Conservation (phyloP, 345 rosid species). For the Euphorbia lathyris region DNA sequence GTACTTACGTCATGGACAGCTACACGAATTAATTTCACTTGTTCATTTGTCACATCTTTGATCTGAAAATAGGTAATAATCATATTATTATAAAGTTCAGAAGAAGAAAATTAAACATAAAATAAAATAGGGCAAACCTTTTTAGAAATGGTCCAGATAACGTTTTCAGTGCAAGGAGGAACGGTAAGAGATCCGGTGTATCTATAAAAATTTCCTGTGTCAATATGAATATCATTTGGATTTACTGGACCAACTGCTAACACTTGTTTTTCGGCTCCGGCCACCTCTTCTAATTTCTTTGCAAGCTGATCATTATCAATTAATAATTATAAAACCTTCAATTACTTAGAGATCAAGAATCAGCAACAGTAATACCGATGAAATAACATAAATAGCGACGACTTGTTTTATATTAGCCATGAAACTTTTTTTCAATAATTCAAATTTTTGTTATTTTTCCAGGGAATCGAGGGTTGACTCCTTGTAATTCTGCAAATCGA, state of each 20-base stretch:
- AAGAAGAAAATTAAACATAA: neutral
- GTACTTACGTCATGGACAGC: constrained; percentile 78
- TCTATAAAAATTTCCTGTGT: constrained; percentile 65
- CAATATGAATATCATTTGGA: constrained; percentile 47
- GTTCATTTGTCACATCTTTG: constrained; percentile 56
- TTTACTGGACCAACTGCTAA: constrained; percentile 44
- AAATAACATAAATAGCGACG: too few species aligned
- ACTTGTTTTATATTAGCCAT: too few species aligned
- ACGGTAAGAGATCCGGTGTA: constrained; percentile 80
- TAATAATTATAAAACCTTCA: neutral
- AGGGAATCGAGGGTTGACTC: too few species aligned
- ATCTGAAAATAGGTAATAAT: constrained; percentile 32
- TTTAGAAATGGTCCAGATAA: constrained; percentile 59
- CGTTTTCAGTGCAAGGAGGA: constrained; percentile 85
- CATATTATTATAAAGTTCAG: neutral
- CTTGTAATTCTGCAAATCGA: too few species aligned
- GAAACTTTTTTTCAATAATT: too few species aligned
- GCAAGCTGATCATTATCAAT: constrained; percentile 30
- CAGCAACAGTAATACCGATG: too few species aligned
- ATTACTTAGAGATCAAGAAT: too few species aligned
- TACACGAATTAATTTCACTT: constrained; percentile 59
- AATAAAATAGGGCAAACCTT: constrained; percentile 33
- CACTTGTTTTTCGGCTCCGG: constrained; percentile 26
- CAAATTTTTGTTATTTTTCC: too few species aligned
- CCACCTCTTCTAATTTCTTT: constrained; percentile 32